phyloP scores from a whole-genome alignment of 164 flowering plant species.

The Aristolochia fimbriata region DNA sequence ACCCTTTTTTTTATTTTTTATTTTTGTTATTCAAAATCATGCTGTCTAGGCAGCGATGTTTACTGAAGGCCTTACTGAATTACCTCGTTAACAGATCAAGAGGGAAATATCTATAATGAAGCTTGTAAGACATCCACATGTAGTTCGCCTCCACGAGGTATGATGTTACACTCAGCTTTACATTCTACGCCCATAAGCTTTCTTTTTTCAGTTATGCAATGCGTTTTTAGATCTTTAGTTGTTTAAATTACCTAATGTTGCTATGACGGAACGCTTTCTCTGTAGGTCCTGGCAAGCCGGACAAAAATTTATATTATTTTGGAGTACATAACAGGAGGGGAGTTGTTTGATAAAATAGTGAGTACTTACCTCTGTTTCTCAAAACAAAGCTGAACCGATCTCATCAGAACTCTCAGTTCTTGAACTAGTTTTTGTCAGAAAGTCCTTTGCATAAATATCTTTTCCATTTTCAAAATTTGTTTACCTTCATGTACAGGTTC shows the following conservation, averaged over 20 bases:
- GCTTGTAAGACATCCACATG: slow-evolving; percentile 91
- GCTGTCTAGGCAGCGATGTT: too few relatives aligned
- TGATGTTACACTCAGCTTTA: slow-evolving; percentile 7
- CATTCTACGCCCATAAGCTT: neutral
- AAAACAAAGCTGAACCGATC: neutral
- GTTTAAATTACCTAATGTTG: neutral
- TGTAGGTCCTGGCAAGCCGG: slow-evolving; percentile 89
- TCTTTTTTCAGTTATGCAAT: neutral
- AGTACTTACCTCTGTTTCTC: slow-evolving; percentile 23
- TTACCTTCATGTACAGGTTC: slow-evolving; percentile 41
- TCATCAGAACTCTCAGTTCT: neutral
- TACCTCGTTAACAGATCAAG: slow-evolving; percentile 56
- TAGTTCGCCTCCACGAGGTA: slow-evolving; percentile 94
- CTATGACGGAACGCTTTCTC: slow-evolving; percentile 4
- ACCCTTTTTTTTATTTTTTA: too few relatives aligned
- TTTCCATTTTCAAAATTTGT: too few relatives aligned
- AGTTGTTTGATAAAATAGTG: slow-evolving; percentile 95
- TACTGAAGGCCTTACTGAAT: too few relatives aligned
- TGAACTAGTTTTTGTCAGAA: neutral
- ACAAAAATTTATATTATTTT: slow-evolving; percentile 95
- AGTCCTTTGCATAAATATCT: too few relatives aligned
- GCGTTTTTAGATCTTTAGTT: neutral
- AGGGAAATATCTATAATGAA: slow-evolving; percentile 97
- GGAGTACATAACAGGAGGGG: slow-evolving; percentile 98
- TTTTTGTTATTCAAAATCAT: slow-evolving; percentile 1